Evolutionary conservation across 1,139 yeast species (phyloP), one percentile per base, ranked within the genome.

Genomic region (Yueomyces sp.): DNA sequence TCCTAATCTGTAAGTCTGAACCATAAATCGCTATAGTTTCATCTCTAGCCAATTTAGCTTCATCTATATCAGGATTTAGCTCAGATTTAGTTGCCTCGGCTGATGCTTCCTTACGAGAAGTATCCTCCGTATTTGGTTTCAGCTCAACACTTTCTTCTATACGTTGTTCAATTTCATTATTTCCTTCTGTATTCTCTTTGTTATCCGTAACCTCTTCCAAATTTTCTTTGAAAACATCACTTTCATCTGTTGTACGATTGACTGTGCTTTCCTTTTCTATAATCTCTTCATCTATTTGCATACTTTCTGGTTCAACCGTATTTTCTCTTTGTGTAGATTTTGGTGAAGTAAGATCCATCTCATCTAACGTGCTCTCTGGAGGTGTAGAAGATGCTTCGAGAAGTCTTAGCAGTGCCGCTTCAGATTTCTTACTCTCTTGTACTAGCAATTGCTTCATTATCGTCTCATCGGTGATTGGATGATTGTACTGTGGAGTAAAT

Each of bases 361-460:
- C 19, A 19, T 19, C 19, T 19, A 19, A 19, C 19, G 19, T 19
- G 19, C 19, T 19, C 19, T 19, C 19, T 19, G 19, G 19, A 19
- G 36, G 19, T 34, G 25, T 34, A 9, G 36, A 9, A n/a, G 35
- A 33, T 4, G 38, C 42, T 8, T 66, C 71, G 38, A 78, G 66
- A 46, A 82, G 67, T 41, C 71, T 70, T 44, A 83, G 75, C 46
- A 89, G 63, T 0, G 96, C 93, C 41, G 68, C 69, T 58, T 87
- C 96, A 2, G 93, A 91, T 45, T 79, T 65, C 46, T 85, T 66
- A 30, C 94, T 83, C 59, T 89, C 96, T 46, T 78, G 79, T 3
- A 84, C 91, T 43, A 87, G 66, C 53, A 75, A 74, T 46, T 82
- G 73, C 48, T 93, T 67, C 42, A 89, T 70, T 45, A 74, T 68